phyloP scores from a whole-genome alignment of 192 early-diverging fungal species.

The Coemansia furcata region DNA sequence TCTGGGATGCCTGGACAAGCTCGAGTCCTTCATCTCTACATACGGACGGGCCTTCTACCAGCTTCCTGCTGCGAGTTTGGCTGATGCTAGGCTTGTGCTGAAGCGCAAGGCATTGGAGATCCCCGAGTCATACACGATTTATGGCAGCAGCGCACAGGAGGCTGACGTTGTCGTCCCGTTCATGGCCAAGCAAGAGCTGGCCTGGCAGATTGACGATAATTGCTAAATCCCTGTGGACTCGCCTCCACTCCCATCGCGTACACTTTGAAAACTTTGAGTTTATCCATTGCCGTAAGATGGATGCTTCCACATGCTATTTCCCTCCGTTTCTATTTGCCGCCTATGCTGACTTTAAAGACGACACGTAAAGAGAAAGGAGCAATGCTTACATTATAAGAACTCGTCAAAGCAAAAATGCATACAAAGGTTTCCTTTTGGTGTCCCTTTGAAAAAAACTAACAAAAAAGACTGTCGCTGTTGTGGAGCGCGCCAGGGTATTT shows the following conservation, averaged over 20 bases:
- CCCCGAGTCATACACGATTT: constrained; percentile 24
- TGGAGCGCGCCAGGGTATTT: not conserved
- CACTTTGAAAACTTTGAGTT: not conserved
- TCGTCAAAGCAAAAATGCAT: not conserved
- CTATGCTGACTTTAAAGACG: not conserved
- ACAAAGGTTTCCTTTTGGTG: not conserved
- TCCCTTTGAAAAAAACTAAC: not conserved
- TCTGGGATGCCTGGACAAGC: constrained; percentile 76
- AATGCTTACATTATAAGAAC: not conserved
- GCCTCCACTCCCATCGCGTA: not conserved
- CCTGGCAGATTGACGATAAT: constrained; percentile 57
- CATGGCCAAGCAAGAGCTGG: constrained; percentile 66
- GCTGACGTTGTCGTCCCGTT: constrained; percentile 76
- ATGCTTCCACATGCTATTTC: not conserved
- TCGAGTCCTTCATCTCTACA: constrained; percentile 80
- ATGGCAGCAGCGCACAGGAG: not conserved
- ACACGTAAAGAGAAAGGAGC: not conserved
- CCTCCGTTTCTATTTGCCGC: not conserved
- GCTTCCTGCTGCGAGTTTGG: constrained; percentile 52
- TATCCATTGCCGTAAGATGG: too few relatives aligned
- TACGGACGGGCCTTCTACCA: constrained; percentile 86
- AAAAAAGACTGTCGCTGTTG: not conserved
- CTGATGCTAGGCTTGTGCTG: constrained; percentile 27
- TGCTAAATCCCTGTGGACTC: not conserved
- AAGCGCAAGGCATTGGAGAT: constrained; percentile 17